These are phyloP conservation scores for Arthroderma sp. DNA, from an alignment of 2,329 filamentous ascomycete genomes.

Conservation along the genomic window DNA sequence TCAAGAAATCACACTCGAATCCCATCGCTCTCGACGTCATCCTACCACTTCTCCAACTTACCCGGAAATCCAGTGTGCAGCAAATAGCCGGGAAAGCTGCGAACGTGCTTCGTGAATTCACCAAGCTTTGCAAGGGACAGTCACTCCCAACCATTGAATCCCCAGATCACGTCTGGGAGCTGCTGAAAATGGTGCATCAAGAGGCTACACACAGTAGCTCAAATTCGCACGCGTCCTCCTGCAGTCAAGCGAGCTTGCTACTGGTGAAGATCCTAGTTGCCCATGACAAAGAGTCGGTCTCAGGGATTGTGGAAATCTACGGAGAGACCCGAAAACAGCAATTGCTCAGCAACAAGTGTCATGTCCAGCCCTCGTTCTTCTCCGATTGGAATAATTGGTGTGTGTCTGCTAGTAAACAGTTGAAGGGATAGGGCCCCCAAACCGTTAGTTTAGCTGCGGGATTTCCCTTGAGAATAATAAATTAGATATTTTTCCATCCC, in stretches of 20 bases:
- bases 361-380: conserved; percentile 54
- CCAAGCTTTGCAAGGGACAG: conserved; percentile 45
- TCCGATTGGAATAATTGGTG: conserved; percentile 65
- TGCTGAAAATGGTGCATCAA: conserved; percentile 56
- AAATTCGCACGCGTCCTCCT: conserved; percentile 59
- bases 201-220: conserved; percentile 44
- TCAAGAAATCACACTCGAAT: conserved; percentile 62
- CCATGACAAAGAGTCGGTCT: conserved; percentile 38
- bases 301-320: conserved; percentile 51
- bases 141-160: conserved; percentile 29
- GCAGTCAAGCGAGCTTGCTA: conserved; percentile 45
- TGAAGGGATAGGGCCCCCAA: conserved; percentile 18
- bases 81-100: conserved; percentile 60
- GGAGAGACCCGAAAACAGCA: conserved; percentile 47
- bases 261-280: conserved; percentile 32
- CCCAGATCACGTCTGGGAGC: conserved; percentile 32
- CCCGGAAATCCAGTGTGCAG: conserved; percentile 63
- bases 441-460: too few relatives aligned
- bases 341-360: conserved; percentile 43
- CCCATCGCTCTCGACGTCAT: conserved; percentile 56
- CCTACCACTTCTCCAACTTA: conserved; percentile 61
- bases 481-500: too few relatives aligned
- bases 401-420: conserved; percentile 29
- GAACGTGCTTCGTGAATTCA: conserved; percentile 59
- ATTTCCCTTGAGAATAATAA: too few relatives aligned